A percentile compares a stretch with the other conserved stretches of the same genome.
Conservation (phyloP, 2,329 filamentous ascomycete genomes). For the Helotiales sp. region DNA sequence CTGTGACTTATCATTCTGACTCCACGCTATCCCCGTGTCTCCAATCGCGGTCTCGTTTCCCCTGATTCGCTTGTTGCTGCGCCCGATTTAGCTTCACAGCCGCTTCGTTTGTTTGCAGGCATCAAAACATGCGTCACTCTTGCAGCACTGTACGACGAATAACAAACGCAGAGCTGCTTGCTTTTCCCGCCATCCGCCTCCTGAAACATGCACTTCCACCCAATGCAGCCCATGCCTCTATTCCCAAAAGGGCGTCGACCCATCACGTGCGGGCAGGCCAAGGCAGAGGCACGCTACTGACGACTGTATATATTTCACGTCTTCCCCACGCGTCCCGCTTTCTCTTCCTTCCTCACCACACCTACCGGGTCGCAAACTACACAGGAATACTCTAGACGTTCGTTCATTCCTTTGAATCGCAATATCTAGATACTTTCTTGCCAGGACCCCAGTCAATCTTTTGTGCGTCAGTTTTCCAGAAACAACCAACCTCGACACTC, state of each 20-base stretch:
- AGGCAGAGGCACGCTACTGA: constrained; percentile 21
- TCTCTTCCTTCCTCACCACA: constrained; percentile 42
- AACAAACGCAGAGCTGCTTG: neutral
- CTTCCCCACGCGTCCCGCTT: constrained; percentile 23
- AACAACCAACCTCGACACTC: constrained; percentile 36
- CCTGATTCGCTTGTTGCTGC: constrained; percentile 26
- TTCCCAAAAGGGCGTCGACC: neutral
- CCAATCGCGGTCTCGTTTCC: neutral
- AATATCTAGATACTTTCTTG: constrained; percentile 44
- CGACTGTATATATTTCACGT: constrained; percentile 19
- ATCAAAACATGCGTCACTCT: constrained; percentile 22
- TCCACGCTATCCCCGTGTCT: neutral
- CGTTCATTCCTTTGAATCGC: constrained; percentile 32
- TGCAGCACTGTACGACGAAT: constrained; percentile 19
- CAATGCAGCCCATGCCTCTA: neutral
- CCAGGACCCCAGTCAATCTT: constrained; percentile 46
- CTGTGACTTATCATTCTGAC: neutral
- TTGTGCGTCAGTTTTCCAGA: constrained; percentile 44
- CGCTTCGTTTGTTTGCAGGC: constrained; percentile 15
- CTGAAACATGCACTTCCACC: constrained; percentile 1
- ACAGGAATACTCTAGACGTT: constrained; percentile 45
- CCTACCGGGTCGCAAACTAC: constrained; percentile 44
- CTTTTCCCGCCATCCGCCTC: constrained; percentile 1
- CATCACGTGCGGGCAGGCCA: constrained; percentile 25
- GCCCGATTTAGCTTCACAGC: constrained; percentile 5